Evolutionary conservation across 352 stramenopile genomes (phyloP), one percentile per base, ranked within the genome.

Genomic region (Globisporangium spiculum): DNA sequence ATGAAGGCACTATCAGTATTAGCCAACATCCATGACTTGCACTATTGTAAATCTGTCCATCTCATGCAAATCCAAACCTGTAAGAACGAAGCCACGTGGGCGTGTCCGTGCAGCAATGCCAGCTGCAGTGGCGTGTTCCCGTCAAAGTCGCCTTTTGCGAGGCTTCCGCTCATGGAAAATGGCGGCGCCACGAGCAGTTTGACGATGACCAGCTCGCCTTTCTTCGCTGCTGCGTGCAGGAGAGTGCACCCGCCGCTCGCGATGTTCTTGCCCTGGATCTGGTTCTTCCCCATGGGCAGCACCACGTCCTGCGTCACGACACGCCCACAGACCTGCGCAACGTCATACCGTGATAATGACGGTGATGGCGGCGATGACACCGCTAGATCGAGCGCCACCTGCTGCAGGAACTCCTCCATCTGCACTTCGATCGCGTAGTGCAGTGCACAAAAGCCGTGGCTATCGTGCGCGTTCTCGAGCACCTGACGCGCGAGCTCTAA

Each of bases 371-470:
- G 27, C 16, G 36, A 22, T 5, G 12, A 9, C n/a, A 1, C 69
- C 16, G 68, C 52, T 16, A 78, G 70, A 16, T 65, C 69, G 3
- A 77, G 50, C 5, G 75, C 61, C 12, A 67, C 67, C 52, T 75
- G 84, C 9, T 83, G 74, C 27, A 91, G 8, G 20, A 93, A 89
- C 36, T 66, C 65, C 0, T 50, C 30, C 84, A 93, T 91, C 65
- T 91, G 84, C 4, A 84, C 83, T 48, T 96, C 88, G 32, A 90
- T 72, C 1, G 86, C 86, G 70, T 94, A 94, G 50, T 94, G 86
- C 14, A 94, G 58, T 36, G 84, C 75, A 4, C 78, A 89, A n/a
- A 88, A 87, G 4, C 86, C 83, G 63, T 91, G 77, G 36, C 79
- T 80, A 64, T 96, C 88, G 22, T 75, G 67, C 18, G 74, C 78